Conservation (phyloP, 768 basidiomycete genomes). For the Leccinum sublutescens region DNA sequence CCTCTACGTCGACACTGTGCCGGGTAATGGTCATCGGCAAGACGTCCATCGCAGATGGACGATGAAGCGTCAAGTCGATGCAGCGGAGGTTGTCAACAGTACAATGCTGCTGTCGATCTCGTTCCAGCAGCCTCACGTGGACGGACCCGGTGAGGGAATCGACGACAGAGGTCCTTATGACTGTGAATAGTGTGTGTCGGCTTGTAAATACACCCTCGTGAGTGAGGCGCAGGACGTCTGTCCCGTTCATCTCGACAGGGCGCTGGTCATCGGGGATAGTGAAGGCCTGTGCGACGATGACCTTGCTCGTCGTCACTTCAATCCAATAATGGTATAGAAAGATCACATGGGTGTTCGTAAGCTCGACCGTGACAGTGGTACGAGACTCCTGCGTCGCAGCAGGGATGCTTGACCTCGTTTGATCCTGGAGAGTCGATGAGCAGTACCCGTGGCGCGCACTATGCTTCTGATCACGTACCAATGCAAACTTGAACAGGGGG, state of each 20-base stretch:
- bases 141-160: no score
- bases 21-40: no score
- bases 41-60: no score
- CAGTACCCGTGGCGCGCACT: background rate
- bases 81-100: no score
- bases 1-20: no score
- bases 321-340: background rate
- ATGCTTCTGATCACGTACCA: background rate
- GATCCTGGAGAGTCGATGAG: background rate
- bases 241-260: background rate
- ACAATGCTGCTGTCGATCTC: no score
- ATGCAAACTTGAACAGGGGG: background rate
- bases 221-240: background rate
- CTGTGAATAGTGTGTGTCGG: background rate
- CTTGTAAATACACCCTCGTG: background rate
- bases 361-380: no score
- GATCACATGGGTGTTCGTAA: background rate
- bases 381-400: no score
- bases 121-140: no score
- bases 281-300: background rate
- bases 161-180: background rate
- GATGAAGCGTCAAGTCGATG: no score
- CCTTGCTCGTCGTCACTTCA: background rate
- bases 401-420: background rate
- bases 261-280: background rate